Conservation (phyloP, 257 asterid genomes). For the Linaria vulgaris region DNA sequence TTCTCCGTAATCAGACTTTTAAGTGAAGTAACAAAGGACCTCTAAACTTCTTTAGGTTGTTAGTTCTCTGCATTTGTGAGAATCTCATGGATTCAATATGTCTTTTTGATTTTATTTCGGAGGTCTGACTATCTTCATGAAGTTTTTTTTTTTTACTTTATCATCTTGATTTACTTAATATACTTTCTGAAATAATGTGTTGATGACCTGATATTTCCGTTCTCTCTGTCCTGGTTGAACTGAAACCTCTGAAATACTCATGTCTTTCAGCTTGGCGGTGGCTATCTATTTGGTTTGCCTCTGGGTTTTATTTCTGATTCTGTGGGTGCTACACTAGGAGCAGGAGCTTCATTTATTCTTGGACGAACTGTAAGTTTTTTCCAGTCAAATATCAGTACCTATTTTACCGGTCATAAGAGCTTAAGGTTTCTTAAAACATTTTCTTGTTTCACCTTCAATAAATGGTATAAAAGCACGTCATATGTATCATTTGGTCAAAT, state of each 20-base stretch:
- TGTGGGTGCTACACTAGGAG: slow-evolving; percentile 90
- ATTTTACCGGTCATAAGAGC: slow-evolving; percentile 4
- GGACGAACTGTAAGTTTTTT: slow-evolving; percentile 81
- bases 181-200: too few species aligned
- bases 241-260: slow-evolving; percentile 21
- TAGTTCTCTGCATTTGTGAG: slow-evolving; percentile 10
- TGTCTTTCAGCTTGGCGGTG: slow-evolving; percentile 89
- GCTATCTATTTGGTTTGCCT: slow-evolving; percentile 97
- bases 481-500: neutral
- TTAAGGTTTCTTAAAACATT: neutral
- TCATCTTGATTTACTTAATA: too few species aligned
- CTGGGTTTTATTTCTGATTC: slow-evolving; percentile 95
- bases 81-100: neutral
- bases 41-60: neutral
- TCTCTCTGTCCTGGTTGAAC: slow-evolving; percentile 13
- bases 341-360: slow-evolving; percentile 92
- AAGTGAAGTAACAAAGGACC: too few species aligned
- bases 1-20: too few species aligned
- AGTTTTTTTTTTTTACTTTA: too few species aligned
- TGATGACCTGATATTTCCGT: slow-evolving; percentile 1
- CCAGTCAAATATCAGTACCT: slow-evolving; percentile 1
- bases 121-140: neutral
- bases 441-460: neutral
- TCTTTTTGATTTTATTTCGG: neutral
- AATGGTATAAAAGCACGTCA: neutral